Base-by-base conservation (phyloP, 2,329 filamentous ascomycete genomes). In the Aspergillus pseudoviridinutans region DNA sequence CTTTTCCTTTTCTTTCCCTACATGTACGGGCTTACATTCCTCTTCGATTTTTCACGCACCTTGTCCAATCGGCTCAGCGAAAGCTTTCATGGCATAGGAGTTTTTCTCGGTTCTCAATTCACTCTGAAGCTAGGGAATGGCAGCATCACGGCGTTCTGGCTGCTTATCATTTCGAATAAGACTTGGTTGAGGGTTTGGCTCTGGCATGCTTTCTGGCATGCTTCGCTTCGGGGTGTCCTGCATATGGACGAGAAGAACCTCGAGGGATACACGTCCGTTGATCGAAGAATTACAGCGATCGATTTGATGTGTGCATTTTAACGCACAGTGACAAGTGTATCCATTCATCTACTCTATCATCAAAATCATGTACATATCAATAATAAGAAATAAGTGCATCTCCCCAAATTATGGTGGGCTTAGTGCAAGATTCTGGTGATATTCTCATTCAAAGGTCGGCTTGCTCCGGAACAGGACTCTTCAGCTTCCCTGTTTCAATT, bases 401-500 rank as follows among this genome's bases (percentile, higher is more conserved):
- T 27, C n/a, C 14, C 38, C 47, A 6, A 52, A 27, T 47, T 14
- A 27, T 17, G n/a, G 22, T 27, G 22, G 14, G 10, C 29, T 10
- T 27, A 8, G 27, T 35, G 22, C 27, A 52, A 12, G 2, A 49
- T 28, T 49, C 41, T 42, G 27, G 25, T 35, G 17, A 3, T 20
- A 49, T 10, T 49, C 32, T 14, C 32, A 12, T 41, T 57, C 61
- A 70, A 56, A 82, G 70, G 61, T 79, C 74, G 53, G 73, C 79
- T 74, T 93, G 89, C 75, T 93, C 90, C 1, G 84, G 82, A n/a
- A 93, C 89, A 22, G 87, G 83, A 60, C 82, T 90, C 70, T 82
- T 84, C 66, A 92, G 69, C 62, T 78, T 83, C 0, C 86, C 86
- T 51, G 80, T 80, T 61, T 83, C 79, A 5, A 92, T 64, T 1